Percentiles rank a stretch among this genome's conserved stretches.
Evolutionary conservation across 805 yeast species (phyloP).

Genomic region (Tetrapisispora iriomotensis): DNA sequence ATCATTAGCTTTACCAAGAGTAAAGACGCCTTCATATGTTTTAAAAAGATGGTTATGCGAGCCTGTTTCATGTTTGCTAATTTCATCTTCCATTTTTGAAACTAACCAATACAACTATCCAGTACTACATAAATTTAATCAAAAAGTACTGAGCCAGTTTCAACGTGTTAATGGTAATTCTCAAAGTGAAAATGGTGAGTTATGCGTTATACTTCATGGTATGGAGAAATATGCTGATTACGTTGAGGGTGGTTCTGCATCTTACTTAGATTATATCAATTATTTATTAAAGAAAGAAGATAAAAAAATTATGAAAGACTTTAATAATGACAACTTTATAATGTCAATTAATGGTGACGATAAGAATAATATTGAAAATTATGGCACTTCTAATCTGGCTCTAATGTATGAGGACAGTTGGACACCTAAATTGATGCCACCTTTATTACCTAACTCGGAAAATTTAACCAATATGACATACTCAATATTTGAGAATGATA

Average conservation of each 20-base stretch:
- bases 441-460: conserved; percentile 62
- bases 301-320: conserved; percentile 5
- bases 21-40: conserved; percentile 40
- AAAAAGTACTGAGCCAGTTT: conserved; percentile 36
- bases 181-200: conserved; percentile 23
- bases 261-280: conserved; percentile 37
- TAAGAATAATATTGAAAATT: conserved; percentile 1
- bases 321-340: not conserved
- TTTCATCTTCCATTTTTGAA: conserved; percentile 48
- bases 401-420: not conserved
- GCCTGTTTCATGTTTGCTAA: conserved; percentile 48
- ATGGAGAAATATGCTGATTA: conserved; percentile 33
- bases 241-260: conserved; percentile 30
- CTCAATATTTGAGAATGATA: conserved; percentile 61
- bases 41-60: conserved; percentile 58
- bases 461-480: conserved; percentile 53
- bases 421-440: conserved; percentile 33
- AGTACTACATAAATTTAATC: conserved; percentile 51
- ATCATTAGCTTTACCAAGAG: conserved; percentile 64
- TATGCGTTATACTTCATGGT: conserved; percentile 43
- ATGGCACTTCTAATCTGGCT: not conserved
- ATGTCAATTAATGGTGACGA: too few relatives aligned
- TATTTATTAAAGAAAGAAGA: conserved; percentile 32
- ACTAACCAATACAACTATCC: conserved; percentile 55
- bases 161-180: conserved; percentile 33